Base-by-base conservation (phyloP, 208 protist genomes). In the Trypanosoma platydactyli region DNA sequence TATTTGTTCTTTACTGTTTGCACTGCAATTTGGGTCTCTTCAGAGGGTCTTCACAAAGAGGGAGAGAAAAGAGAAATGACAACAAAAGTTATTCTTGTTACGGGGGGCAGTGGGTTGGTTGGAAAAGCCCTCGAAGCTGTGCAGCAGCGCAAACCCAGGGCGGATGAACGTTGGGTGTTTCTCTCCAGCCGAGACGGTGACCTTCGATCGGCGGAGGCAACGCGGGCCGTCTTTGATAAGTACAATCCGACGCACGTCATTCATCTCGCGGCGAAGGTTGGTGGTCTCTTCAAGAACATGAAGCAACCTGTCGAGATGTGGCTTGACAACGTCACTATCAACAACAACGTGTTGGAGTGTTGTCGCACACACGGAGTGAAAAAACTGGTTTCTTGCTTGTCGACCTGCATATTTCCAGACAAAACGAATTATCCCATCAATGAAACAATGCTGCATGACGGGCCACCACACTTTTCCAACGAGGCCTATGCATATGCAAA, bases 371-470 rank as follows among this genome's bases (percentile, higher is more conserved):
- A 77, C 61, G 68, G 81, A 41, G 81, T 95, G 16, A 52, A 84
- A 13, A 97, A 96, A 68, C 57, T 84, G n/a, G 88, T 98, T 22
- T 94, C 85, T 15, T 98, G 92, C 68, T 68, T 97, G 1, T 95
- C 87, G 4, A 98, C 95, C 11, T 98, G 96, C 71, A 91, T 98
- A 55, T 98, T 98, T 66, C 96, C 96, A 20, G 94, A 98, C 76
- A 97, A 97, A 55, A 94, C 86, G 15, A 86, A 80, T 7, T 97
- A 97, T 69, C 93, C 94, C 29, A 97, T 98, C 65, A 83, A 94
- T 66, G 93, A 98, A 68, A 84, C 78, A 13, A 97, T 97, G 89
- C 75, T 98, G 16, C 91, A 97, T 57, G 77, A 89, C 51, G 85
- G 89, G 1, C 88, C 95, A 25, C 97, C 97, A 11, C 97, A 98